Conservation (phyloP, 495 filamentous ascomycete genomes). For the Penicillium parvum region DNA sequence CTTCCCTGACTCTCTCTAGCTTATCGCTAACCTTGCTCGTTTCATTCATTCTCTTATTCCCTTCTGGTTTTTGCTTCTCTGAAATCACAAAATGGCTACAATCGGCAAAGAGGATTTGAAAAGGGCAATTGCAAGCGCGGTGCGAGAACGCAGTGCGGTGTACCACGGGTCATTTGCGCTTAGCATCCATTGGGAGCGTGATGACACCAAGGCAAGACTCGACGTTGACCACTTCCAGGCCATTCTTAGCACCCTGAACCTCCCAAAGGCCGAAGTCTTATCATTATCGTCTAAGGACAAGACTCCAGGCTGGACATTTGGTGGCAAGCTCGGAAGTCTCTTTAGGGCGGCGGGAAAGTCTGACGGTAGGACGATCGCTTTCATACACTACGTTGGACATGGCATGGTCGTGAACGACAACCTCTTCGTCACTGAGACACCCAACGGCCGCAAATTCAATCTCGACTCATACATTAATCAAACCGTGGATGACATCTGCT, state of each 20-base stretch:
- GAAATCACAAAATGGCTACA: too few species aligned
- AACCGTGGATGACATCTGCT: conserved; percentile 6
- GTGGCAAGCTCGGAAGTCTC: conserved; percentile 3
- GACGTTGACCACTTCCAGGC: conserved; percentile 6
- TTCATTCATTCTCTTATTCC: too few species aligned
- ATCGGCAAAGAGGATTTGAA: too few species aligned
- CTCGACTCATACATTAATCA: conserved; percentile 7
- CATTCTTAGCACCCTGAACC: conserved; percentile 11
- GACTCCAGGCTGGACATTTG: conserved; percentile 8
- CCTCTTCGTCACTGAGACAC: conserved; percentile 6
- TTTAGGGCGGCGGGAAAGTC: conserved; percentile 3
- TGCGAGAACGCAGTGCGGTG: conserved; percentile 4
- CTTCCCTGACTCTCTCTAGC: too few species aligned
- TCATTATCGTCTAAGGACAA: conserved; percentile 4
- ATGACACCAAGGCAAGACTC: conserved; percentile 6
- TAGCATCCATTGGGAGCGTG: conserved; percentile 9
- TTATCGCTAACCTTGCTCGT: too few species aligned
- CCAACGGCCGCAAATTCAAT: conserved; percentile 2
- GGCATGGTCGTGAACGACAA: conserved; percentile 4
- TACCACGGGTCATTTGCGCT: conserved; percentile 8
- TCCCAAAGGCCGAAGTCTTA: conserved; percentile 7
- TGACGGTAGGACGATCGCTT: conserved; percentile 6
- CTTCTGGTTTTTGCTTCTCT: too few species aligned
- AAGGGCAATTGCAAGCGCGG: conserved; percentile 7
- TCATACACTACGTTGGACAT: conserved; percentile 14